phyloP scores from a whole-genome alignment of 257 asterid species.

The Euphrasia confusa region DNA sequence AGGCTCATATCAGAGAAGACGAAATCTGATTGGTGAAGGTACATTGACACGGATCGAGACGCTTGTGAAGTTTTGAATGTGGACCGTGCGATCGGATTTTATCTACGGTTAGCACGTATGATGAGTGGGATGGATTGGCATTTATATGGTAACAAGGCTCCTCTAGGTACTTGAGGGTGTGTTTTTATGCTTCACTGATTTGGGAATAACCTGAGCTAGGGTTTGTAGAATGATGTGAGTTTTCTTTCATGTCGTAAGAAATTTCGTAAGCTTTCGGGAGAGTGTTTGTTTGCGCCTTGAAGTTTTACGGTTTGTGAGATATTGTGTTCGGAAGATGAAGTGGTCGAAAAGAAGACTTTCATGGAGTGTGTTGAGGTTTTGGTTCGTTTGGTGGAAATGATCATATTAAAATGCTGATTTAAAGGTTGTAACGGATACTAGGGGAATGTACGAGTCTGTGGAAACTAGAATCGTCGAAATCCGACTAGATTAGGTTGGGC shows the following conservation, averaged over 20 bases:
- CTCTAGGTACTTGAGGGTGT: slow-evolving; percentile 36
- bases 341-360: slow-evolving; percentile 38
- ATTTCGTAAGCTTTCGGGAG: slow-evolving; percentile 47
- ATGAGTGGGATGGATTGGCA: slow-evolving; percentile 39
- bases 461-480: slow-evolving; percentile 41
- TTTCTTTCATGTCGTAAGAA: slow-evolving; percentile 30
- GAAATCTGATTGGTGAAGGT: slow-evolving; percentile 54
- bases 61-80: slow-evolving; percentile 44
- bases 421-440: background rate
- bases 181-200: slow-evolving; percentile 61
- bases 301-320: slow-evolving; percentile 29
- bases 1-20: slow-evolving; percentile 32
- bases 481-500: slow-evolving; percentile 27
- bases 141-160: slow-evolving; percentile 16
- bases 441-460: slow-evolving; percentile 25
- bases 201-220: slow-evolving; percentile 37
- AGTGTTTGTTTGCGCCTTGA: slow-evolving; percentile 21
- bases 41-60: slow-evolving; percentile 54
- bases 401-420: slow-evolving; percentile 17
- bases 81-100: slow-evolving; percentile 47
- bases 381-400: slow-evolving; percentile 33
- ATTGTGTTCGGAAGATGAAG: slow-evolving; percentile 33
- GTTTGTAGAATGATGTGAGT: slow-evolving; percentile 26
- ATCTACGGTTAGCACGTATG: slow-evolving; percentile 48
- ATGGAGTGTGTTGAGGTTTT: slow-evolving; percentile 34